A percentile compares a stretch with the other conserved stretches of the same genome.
phyloP scores from a whole-genome alignment of 1,284 basidiomycete species.

The Cryptococcus maquisensis region DNA sequence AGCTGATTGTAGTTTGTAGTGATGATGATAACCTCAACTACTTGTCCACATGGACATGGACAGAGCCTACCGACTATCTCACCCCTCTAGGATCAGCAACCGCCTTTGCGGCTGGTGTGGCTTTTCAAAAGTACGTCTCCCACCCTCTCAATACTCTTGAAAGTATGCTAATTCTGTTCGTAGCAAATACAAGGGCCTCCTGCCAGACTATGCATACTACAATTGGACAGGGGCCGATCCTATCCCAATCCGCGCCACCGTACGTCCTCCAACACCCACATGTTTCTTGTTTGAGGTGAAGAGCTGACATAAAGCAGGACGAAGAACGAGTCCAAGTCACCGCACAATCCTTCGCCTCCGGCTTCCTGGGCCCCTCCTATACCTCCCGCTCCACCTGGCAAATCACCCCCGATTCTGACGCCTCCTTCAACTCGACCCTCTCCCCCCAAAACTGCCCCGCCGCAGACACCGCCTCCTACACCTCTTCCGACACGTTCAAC shows the following conservation, averaged over 20 bases:
- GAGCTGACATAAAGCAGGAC: not conserved
- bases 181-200: slow-evolving; percentile 1
- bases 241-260: not conserved
- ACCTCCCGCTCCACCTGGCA: not conserved
- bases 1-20: not conserved
- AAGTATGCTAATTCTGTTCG: not conserved
- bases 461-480: not conserved
- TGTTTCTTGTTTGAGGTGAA: too few relatives aligned
- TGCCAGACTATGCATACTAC: slow-evolving; percentile 1
- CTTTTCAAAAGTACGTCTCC: not conserved
- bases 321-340: slow-evolving; percentile 1
- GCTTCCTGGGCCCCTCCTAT: not conserved
- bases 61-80: not conserved
- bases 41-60: not conserved
- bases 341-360: not conserved
- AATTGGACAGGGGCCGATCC: not conserved
- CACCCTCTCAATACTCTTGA: not conserved
- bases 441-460: not conserved
- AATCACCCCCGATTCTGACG: not conserved
- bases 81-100: slow-evolving; percentile 47
- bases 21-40: slow-evolving; percentile 1
- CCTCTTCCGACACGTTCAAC: not conserved
- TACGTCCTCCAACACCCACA: not conserved
- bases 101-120: not conserved
- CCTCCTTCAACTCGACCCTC: slow-evolving; percentile 2